Base-by-base conservation (phyloP, 1,284 basidiomycete genomes). In the Pseudozyma sp. region DNA sequence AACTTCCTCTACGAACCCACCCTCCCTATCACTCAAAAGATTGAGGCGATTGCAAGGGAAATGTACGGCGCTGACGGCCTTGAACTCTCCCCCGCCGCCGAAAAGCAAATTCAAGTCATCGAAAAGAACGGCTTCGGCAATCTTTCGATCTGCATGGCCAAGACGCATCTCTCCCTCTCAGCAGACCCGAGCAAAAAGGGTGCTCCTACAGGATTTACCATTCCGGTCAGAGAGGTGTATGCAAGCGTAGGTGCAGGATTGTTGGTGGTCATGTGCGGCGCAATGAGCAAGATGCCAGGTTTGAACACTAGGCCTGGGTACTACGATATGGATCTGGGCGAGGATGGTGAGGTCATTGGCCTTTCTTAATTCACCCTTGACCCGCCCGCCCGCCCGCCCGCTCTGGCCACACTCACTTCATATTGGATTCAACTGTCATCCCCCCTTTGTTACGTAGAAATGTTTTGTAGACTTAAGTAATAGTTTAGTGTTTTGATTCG, bases 221-320 rank as follows among this genome's bases (percentile, higher is more conserved):
- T 99, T 65, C 95, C 96, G 10, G 95, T 99, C 83, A 91, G 93
- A 47, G 90, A 91, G 67, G 93, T 97, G 56, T 89, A 93, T 63
- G 88, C 97, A 25, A 93, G 93, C 13, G 96, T 94, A 6, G 97
- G 96, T 50, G 95, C 96, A 56, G 93, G 93, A 38, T 97, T 99
- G 90, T 87, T 99, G 74, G 97, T 97, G 86, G 95, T 95, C 42
- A 90, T 98, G 56, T 77, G 74, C 50, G 83, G 83, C 21, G 72
- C 78, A 4, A 84, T 84, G 93, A 92, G 94, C 86, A 97, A 95
- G 66, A 97, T 99, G 94, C 96, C 97, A 45, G 96, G 96, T 75
- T 89, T 98, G 45, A 93, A 92, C 35, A 97, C 95, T 65, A 91
- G 95, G 70, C 95, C 95, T 78, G 93, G 93, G 14, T 85, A 78